These are phyloP conservation scores for Thraustochytrium striatum DNA, from an alignment of 352 stramenopile species.

Conservation along the genomic window DNA sequence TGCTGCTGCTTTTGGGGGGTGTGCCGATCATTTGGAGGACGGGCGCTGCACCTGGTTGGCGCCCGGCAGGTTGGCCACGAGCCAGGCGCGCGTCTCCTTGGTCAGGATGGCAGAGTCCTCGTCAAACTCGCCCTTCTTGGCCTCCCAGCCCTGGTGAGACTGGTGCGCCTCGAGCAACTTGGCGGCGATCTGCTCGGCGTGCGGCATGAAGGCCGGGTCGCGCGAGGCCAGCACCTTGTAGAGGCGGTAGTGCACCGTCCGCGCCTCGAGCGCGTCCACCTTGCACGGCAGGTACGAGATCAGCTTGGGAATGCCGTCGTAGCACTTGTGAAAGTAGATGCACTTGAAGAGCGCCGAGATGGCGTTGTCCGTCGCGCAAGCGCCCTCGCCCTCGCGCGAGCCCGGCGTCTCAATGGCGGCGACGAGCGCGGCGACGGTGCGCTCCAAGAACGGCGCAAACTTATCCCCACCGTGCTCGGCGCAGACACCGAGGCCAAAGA, in stretches of 20 bases:
- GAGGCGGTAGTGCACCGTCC: constrained; percentile 42
- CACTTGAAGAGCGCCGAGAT: constrained; percentile 45
- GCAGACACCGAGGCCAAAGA: constrained; percentile 43
- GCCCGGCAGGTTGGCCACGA: constrained; percentile 8
- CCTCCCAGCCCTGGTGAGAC: neutral
- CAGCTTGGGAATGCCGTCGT: constrained; percentile 5
- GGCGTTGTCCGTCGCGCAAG: constrained; percentile 39
- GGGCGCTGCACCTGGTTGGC: neutral
- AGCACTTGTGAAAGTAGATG: constrained; percentile 37
- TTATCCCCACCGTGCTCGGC: constrained; percentile 13
- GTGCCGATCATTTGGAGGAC: no score
- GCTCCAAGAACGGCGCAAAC: constrained; percentile 27
- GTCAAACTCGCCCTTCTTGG: constrained; percentile 4
- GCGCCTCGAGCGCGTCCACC: constrained; percentile 23
- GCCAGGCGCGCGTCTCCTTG: constrained; percentile 34
- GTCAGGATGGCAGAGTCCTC: constrained; percentile 18
- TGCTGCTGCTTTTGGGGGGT: no score
- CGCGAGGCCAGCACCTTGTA: constrained; percentile 1
- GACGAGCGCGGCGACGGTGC: constrained; percentile 21
- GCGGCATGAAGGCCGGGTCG: constrained; percentile 11
- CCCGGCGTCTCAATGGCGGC: constrained; percentile 3
- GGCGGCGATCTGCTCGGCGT: constrained; percentile 9
- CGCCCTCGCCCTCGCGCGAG: constrained; percentile 12
- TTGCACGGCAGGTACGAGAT: constrained; percentile 26
- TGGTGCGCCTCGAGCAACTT: neutral